Evolutionary conservation across 768 basidiomycete genomes (phyloP), one percentile per base, ranked within the genome.

Genomic region (Tricholoma saponaceum): DNA sequence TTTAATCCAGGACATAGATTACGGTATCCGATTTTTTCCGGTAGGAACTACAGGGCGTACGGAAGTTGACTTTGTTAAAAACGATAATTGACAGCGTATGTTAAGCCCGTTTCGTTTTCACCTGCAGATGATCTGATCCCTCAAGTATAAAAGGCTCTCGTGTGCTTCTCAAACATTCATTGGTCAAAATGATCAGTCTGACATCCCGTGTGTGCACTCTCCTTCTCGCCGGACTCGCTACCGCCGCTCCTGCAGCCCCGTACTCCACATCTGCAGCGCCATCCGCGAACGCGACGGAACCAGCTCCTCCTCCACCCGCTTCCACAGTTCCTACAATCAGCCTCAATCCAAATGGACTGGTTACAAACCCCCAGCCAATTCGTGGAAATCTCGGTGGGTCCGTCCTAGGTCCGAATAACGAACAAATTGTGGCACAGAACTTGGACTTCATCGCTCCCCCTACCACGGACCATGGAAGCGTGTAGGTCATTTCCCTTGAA

Each of bases 391-490:
- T 76, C 13, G 80, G 80, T 12, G 76, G 76, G 1, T 53, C 63
- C 16, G 64, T 83, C 47, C 50, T 81, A 14, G 79, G 80, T 6
- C 79, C 79, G 8, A 64, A 66, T 23, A 74, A 82, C 63, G 46
- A 67, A 13, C 63, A 70, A 23, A 58, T 81, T n/a, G 76, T 75
- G n/a, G 63, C 66, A 28, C 67, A 79, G 67, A 81, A 78, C 55
- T 67, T 76, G 3, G 80, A 78, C 56, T 54, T 75, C 28, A 64
- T 79, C 46, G 79, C 78, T 14, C 76, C 78, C 25, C 81, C 75
- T 25, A 73, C 71, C 2, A 80, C 75, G 6, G 80, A 82, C 61
- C 62, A 72, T 53, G 77, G 79, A 30, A 70, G 66, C 57, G 62
- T 80, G 78, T 78, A 61, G 39, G 77, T 67, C 25, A n/a, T 13